Percentiles rank a stretch among this genome's conserved stretches.
Evolutionary conservation across 306 rosid species (phyloP).

Genomic region (Prunus fruticosa): DNA sequence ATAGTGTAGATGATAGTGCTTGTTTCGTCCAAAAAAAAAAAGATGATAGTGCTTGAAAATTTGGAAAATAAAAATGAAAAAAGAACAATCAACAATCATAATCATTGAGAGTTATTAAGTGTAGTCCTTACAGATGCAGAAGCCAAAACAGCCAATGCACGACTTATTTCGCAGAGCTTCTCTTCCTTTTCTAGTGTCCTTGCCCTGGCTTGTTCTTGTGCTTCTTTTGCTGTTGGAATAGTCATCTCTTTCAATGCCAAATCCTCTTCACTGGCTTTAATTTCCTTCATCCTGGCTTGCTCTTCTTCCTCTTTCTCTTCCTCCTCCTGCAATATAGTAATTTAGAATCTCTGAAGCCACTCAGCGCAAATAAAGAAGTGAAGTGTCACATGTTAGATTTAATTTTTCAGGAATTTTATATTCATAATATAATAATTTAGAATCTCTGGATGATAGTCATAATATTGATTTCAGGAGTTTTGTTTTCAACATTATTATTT

Average conservation of each 20-base stretch:
- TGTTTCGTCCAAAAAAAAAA: not conserved
- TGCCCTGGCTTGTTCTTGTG: conserved; percentile 63
- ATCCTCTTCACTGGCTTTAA: conserved; percentile 50
- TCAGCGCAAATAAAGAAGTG: conserved; percentile 20
- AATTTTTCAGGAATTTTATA: not conserved
- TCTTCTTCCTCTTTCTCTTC: conserved; percentile 71
- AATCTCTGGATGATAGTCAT: conserved; percentile 15
- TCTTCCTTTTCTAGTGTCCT: conserved; percentile 76
- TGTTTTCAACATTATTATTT: not conserved
- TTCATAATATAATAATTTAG: too few species aligned
- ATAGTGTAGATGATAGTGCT: not conserved
- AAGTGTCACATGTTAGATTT: conserved; percentile 11
- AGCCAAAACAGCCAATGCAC: conserved; percentile 93
- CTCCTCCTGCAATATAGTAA: conserved; percentile 58
- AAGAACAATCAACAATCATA: conserved; percentile 6
- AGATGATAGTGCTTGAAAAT: not conserved
- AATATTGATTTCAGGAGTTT: not conserved
- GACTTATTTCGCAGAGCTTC: conserved; percentile 86
- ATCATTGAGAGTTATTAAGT: conserved; percentile 17
- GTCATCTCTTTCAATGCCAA: conserved; percentile 76
- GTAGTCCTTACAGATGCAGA: conserved; percentile 87
- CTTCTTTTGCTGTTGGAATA: conserved; percentile 70
- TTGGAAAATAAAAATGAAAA: not conserved
- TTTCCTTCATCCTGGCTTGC: conserved; percentile 60
- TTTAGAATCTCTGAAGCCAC: conserved; percentile 1